Evolutionary conservation across 208 protist species (phyloP).

Genomic region (Lotmaria passim): DNA sequence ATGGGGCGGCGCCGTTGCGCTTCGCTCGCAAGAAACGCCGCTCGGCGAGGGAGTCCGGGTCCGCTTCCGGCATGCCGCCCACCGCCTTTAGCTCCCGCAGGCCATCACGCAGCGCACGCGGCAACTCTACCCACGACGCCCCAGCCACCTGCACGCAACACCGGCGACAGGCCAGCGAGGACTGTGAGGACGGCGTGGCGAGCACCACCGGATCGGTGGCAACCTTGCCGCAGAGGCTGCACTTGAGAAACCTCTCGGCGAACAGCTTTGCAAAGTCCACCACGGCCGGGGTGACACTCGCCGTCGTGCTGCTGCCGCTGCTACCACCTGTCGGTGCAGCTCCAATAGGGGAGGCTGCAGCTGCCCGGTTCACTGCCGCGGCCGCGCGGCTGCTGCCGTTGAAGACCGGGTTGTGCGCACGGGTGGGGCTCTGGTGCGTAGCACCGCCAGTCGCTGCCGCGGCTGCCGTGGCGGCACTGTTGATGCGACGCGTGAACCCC

Average conservation of each 20-base stretch:
- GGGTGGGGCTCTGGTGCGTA: slow-evolving; percentile 12
- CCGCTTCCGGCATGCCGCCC: slow-evolving; percentile 13
- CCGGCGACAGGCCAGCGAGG: slow-evolving; percentile 50
- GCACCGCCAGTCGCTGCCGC: background rate
- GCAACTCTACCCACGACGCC: slow-evolving; percentile 41
- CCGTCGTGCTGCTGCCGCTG: background rate
- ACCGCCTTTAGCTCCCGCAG: slow-evolving; percentile 25
- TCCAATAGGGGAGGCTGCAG: background rate
- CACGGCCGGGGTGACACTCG: slow-evolving; percentile 7
- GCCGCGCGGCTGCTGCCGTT: background rate
- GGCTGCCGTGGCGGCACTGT: background rate
- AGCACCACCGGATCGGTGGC: slow-evolving; percentile 61
- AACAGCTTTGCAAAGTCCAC: slow-evolving; percentile 38
- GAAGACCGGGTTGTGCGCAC: background rate
- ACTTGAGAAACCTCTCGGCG: slow-evolving; percentile 49
- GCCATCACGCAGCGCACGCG: slow-evolving; percentile 28
- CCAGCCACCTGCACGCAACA: slow-evolving; percentile 40
- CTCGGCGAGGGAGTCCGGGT: slow-evolving; percentile 12
- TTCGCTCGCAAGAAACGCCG: slow-evolving; percentile 30
- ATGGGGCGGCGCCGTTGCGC: slow-evolving; percentile 4
- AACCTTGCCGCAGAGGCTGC: slow-evolving; percentile 53
- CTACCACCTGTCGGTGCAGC: background rate
- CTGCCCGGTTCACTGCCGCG: background rate
- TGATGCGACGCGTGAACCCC: slow-evolving; percentile 10
- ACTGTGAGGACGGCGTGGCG: slow-evolving; percentile 36